A percentile compares a stretch with the other conserved stretches of the same genome.
phyloP scores from a whole-genome alignment of 306 rosid genomes.

The Acacia crassicarpa region DNA sequence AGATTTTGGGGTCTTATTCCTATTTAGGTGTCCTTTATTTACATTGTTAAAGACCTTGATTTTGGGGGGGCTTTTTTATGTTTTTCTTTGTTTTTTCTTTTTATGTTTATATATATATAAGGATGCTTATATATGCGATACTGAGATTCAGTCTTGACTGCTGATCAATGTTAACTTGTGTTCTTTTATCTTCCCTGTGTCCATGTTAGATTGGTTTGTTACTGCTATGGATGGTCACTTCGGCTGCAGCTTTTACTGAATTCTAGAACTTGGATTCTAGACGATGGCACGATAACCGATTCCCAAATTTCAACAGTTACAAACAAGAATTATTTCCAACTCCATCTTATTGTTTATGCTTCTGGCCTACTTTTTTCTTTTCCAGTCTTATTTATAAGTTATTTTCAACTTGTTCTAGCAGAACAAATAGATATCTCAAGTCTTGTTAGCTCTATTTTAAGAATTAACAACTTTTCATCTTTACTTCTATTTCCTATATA shows the following conservation, averaged over 20 bases:
- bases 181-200: slow-evolving; percentile 20
- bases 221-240: neutral
- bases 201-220: neutral
- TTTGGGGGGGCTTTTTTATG: slow-evolving; percentile 38
- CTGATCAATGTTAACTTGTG: slow-evolving; percentile 46
- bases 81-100: neutral
- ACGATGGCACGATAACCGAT: neutral
- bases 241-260: neutral
- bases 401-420: too few relatives aligned
- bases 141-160: slow-evolving; percentile 41
- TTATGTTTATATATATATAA: slow-evolving; percentile 69
- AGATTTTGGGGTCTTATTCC: slow-evolving; percentile 40
- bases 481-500: too few relatives aligned
- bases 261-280: neutral
- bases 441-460: too few relatives aligned
- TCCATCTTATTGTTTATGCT: neutral
- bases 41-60: slow-evolving; percentile 34
- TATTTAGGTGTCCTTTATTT: slow-evolving; percentile 37
- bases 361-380: neutral
- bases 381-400: too few relatives aligned
- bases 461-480: too few relatives aligned
- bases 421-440: too few relatives aligned
- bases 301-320: neutral
- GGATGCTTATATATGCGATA: slow-evolving; percentile 40
- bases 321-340: neutral